phyloP scores from a whole-genome alignment of 2,329 filamentous ascomycete genomes.

The Aspergillus pseudoterreus region DNA sequence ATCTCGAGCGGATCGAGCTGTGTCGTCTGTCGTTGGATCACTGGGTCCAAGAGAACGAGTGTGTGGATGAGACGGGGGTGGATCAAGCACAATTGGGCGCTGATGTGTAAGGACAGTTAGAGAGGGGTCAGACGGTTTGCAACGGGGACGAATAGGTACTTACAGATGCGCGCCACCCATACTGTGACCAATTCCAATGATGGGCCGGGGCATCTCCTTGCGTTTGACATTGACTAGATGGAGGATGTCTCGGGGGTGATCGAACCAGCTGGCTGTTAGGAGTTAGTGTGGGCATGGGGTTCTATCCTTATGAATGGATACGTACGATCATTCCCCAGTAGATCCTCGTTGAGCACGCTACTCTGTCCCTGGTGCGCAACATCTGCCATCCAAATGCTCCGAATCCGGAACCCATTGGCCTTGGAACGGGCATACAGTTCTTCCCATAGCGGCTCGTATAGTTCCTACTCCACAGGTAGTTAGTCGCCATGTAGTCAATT shows the following conservation, averaged over 20 bases:
- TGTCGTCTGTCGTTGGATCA: slow-evolving; percentile 57
- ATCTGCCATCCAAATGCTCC: slow-evolving; percentile 86
- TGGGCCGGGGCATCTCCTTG: slow-evolving; percentile 70
- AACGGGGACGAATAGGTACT: slow-evolving; percentile 10
- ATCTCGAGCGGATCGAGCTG: slow-evolving; percentile 28
- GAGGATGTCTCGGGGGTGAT: slow-evolving; percentile 79
- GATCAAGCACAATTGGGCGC: slow-evolving; percentile 64
- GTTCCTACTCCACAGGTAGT: slow-evolving; percentile 54
- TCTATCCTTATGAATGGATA: slow-evolving; percentile 6
- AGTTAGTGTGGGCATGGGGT: slow-evolving; percentile 13
- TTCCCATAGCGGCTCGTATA: slow-evolving; percentile 91
- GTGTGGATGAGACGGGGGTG: slow-evolving; percentile 77
- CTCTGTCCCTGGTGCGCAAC: slow-evolving; percentile 81
- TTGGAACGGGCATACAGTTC: slow-evolving; percentile 64
- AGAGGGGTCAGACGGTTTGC: background rate
- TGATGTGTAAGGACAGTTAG: slow-evolving; percentile 15
- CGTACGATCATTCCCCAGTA: slow-evolving; percentile 80
- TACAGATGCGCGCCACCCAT: slow-evolving; percentile 74
- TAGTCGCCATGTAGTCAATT: slow-evolving; percentile 6
- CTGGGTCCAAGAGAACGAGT: slow-evolving; percentile 78
- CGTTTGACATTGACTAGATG: slow-evolving; percentile 84
- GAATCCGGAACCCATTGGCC: slow-evolving; percentile 63
- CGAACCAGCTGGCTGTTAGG: slow-evolving; percentile 70
- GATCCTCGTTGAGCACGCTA: slow-evolving; percentile 69
- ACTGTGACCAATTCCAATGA: slow-evolving; percentile 84